Percentiles rank a stretch among this genome's conserved stretches.
Evolutionary conservation across 1,284 basidiomycete species (phyloP).

Genomic region (Cryptococcus sp.): DNA sequence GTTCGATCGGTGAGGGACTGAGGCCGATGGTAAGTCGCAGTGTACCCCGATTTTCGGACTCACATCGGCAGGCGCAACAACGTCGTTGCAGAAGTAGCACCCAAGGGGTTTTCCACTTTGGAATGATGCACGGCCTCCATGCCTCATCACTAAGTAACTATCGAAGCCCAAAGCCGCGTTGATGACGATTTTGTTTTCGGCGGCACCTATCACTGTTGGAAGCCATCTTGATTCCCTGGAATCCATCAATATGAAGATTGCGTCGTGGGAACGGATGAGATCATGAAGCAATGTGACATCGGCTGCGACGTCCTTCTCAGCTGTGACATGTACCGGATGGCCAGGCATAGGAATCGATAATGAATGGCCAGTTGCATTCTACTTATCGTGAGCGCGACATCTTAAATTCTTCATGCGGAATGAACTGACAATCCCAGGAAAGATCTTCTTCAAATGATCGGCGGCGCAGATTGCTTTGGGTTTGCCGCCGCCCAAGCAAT

Average conservation of each 20-base stretch:
- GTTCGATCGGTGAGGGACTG: slow-evolving; percentile 92
- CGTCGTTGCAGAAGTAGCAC: slow-evolving; percentile 98
- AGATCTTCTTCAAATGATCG: slow-evolving; percentile 80
- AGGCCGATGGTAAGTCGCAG: not conserved
- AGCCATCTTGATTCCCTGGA: slow-evolving; percentile 95
- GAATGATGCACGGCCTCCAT: slow-evolving; percentile 61
- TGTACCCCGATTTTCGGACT: slow-evolving; percentile 40
- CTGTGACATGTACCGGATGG: slow-evolving; percentile 71
- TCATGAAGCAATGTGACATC: slow-evolving; percentile 69
- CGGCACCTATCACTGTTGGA: slow-evolving; percentile 81
- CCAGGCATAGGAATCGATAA: slow-evolving; percentile 96
- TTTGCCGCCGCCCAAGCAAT: slow-evolving; percentile 90
- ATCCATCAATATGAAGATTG: slow-evolving; percentile 94
- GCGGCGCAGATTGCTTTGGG: slow-evolving; percentile 93
- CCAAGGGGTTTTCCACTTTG: slow-evolving; percentile 60
- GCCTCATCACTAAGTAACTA: slow-evolving; percentile 94
- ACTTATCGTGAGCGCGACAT: not conserved
- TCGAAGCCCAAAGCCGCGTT: slow-evolving; percentile 97
- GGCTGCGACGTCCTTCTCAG: slow-evolving; percentile 58
- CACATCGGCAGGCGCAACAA: slow-evolving; percentile 93
- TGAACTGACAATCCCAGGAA: slow-evolving; percentile 77
- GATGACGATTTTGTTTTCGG: slow-evolving; percentile 87
- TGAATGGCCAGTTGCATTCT: slow-evolving; percentile 76
- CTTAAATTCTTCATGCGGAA: too few species aligned
- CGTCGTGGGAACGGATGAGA: slow-evolving; percentile 83